These are phyloP conservation scores for Gigaspora rosea DNA, from an alignment of 192 early-diverging fungal genomes.

Conservation along the genomic window DNA sequence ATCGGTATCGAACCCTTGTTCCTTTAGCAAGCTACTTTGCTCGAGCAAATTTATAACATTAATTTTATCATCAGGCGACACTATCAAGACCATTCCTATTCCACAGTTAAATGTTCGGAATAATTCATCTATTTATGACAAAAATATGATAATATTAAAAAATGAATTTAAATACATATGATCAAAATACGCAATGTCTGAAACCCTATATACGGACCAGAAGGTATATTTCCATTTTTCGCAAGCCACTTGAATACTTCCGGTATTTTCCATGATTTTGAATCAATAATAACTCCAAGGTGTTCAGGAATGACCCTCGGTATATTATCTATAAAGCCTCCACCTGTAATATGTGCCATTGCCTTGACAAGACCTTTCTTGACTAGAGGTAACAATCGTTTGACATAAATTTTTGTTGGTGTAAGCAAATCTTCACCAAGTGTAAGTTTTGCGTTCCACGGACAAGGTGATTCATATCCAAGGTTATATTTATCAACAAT, in stretches of 20 bases:
- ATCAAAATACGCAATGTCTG: not conserved
- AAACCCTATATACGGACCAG: slow-evolving; percentile 42
- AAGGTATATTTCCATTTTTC: slow-evolving; percentile 74
- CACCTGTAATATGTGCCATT: slow-evolving; percentile 98
- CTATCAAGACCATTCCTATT: slow-evolving; percentile 96
- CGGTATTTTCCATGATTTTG: slow-evolving; percentile 76
- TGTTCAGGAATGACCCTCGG: slow-evolving; percentile 89
- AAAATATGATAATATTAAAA: not conserved
- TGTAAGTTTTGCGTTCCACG: slow-evolving; percentile 69
- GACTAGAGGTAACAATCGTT: slow-evolving; percentile 83
- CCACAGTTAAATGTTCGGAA: slow-evolving; percentile 99
- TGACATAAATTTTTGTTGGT: slow-evolving; percentile 97
- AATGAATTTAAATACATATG: not conserved
- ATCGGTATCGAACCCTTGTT: slow-evolving; percentile 39
- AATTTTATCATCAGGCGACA: slow-evolving; percentile 60
- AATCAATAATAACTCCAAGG: slow-evolving; percentile 84
- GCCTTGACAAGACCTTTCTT: slow-evolving; percentile 81
- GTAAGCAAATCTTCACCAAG: slow-evolving; percentile 87
- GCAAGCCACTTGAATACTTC: slow-evolving; percentile 97
- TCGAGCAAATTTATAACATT: slow-evolving; percentile 61
- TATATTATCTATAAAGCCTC: slow-evolving; percentile 98
- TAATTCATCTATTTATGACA: slow-evolving; percentile 70
- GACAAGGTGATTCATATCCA: slow-evolving; percentile 76
- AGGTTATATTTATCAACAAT: slow-evolving; percentile 75
- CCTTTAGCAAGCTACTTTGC: too few species aligned